Evolutionary conservation across 2,329 filamentous ascomycete genomes (phyloP).

Genomic region (Aureobasidium lini): DNA sequence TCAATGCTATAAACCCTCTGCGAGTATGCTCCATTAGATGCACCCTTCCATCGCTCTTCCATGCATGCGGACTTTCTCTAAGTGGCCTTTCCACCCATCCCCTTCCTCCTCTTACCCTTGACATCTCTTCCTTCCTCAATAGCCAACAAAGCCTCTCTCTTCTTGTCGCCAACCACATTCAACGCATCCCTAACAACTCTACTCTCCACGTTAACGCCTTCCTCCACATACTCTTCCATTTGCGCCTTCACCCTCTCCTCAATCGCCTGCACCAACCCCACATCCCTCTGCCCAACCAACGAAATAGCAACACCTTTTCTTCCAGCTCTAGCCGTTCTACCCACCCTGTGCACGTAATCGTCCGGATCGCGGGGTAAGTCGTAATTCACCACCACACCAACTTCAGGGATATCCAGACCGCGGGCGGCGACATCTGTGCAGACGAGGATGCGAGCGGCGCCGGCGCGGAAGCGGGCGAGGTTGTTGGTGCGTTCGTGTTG

Average conservation of each 20-base stretch:
- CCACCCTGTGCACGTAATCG: conserved; percentile 95
- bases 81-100: conserved; percentile 7
- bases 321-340: conserved; percentile 88
- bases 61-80: too few species aligned
- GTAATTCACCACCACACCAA: conserved; percentile 86
- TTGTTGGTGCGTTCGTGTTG: conserved; percentile 83
- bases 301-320: conserved; percentile 75
- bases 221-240: conserved; percentile 79
- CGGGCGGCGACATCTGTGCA: conserved; percentile 92
- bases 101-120: conserved; percentile 63
- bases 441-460: conserved; percentile 80
- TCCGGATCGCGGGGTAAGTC: conserved; percentile 94
- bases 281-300: conserved; percentile 87
- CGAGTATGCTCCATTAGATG: too few species aligned
- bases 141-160: conserved; percentile 81
- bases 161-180: conserved; percentile 91
- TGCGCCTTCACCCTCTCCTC: conserved; percentile 71
- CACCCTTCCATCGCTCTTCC: too few species aligned
- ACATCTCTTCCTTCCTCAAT: conserved; percentile 91
- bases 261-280: conserved; percentile 82
- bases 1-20: too few species aligned
- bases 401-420: conserved; percentile 91
- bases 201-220: conserved; percentile 89
- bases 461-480: conserved; percentile 82
- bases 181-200: conserved; percentile 77